Percentiles rank a stretch among this genome's conserved stretches.
Evolutionary conservation across 176 grass and related monocot genomes (phyloP).

Genomic region (Tillandsia leiboldiana): DNA sequence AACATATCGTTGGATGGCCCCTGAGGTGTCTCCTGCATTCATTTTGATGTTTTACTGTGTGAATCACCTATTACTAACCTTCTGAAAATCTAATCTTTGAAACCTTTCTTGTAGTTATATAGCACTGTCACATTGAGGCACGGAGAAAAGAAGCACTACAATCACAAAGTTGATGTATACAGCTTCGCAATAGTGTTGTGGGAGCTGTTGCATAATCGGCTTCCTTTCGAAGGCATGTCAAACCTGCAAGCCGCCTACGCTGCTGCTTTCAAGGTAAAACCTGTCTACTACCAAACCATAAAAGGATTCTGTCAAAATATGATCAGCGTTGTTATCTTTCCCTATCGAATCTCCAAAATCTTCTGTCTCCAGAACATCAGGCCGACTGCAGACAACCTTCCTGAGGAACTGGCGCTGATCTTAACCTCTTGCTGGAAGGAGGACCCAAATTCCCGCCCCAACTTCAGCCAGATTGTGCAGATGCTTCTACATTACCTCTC

Average conservation of each 20-base stretch:
- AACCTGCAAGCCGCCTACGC: slow-evolving; percentile 97
- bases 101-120: slow-evolving; percentile 49
- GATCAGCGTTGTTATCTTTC: not conserved
- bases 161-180: slow-evolving; percentile 98
- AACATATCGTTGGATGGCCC: slow-evolving; percentile 99
- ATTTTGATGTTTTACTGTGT: not conserved
- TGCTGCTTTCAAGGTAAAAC: slow-evolving; percentile 92
- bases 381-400: slow-evolving; percentile 86
- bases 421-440: slow-evolving; percentile 96
- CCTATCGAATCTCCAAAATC: slow-evolving; percentile 6
- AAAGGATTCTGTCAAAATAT: not conserved
- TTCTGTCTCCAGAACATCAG: slow-evolving; percentile 59
- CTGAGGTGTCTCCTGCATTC: slow-evolving; percentile 47
- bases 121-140: slow-evolving; percentile 96
- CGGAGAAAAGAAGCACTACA: slow-evolving; percentile 99
- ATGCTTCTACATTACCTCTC: slow-evolving; percentile 94
- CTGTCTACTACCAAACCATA: not conserved
- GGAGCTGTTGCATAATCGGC: slow-evolving; percentile 86
- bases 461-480: slow-evolving; percentile 91
- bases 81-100: slow-evolving; percentile 9
- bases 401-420: slow-evolving; percentile 51
- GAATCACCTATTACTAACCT: no score
- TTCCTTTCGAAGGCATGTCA: slow-evolving; percentile 98
- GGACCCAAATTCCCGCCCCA: slow-evolving; percentile 73
- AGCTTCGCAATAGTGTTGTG: slow-evolving; percentile 97